These are phyloP conservation scores for Globisporangium ultimum DNA, from an alignment of 352 stramenopile genomes.

Conservation along the genomic window DNA sequence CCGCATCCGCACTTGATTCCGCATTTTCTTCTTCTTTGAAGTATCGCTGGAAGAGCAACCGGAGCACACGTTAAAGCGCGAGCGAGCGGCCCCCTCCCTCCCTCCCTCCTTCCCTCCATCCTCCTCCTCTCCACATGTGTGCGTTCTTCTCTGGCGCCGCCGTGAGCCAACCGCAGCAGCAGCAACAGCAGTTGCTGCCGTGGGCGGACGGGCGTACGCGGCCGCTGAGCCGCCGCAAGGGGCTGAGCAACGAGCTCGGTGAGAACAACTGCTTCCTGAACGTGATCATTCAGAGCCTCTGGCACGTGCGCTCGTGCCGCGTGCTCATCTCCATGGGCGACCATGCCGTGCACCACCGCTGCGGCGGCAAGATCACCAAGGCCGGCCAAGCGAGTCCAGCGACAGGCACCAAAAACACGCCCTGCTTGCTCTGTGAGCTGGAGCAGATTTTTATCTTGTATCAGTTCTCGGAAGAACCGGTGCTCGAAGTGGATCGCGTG, in stretches of 20 bases:
- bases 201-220: constrained; percentile 8
- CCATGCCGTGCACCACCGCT: constrained; percentile 73
- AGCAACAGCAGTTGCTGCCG: constrained; percentile 1
- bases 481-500: constrained; percentile 74
- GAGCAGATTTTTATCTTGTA: constrained; percentile 86
- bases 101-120: no score
- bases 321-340: constrained; percentile 75
- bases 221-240: constrained; percentile 57
- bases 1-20: no score
- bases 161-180: background rate
- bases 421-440: constrained; percentile 80
- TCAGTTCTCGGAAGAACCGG: constrained; percentile 74
- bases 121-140: no score
- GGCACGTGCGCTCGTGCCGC: constrained; percentile 84
- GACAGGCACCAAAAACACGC: background rate
- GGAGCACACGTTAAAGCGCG: no score
- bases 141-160: no score
- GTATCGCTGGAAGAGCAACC: no score
- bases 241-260: constrained; percentile 78
- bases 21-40: no score
- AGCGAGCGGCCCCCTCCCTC: no score
- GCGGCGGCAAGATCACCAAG: constrained; percentile 31
- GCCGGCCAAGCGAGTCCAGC: constrained; percentile 3
- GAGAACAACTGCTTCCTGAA: constrained; percentile 92
- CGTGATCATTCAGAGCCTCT: constrained; percentile 90